Evolutionary conservation across 139 green algal species (phyloP), one percentile per base, ranked within the genome.

Genomic region (Chlorella vulgaris): DNA sequence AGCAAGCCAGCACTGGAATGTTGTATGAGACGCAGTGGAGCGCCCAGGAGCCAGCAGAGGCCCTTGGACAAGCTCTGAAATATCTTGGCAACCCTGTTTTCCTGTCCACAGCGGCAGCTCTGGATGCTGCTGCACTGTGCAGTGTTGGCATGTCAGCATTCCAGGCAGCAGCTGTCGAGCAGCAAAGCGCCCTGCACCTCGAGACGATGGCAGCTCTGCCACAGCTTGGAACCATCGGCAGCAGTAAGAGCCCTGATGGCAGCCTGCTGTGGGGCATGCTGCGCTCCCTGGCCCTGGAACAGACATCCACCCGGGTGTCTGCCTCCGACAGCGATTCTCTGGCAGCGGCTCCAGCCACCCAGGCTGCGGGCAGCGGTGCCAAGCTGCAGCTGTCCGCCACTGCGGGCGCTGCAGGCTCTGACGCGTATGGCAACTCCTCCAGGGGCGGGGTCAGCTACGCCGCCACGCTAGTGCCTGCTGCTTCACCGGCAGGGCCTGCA

Each of bases 211-310:
- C 62, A 3, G 40, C 62, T 26, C 78, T 78, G 51, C 78, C 68
- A 4, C 73, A 69, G 51, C 73, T 79, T 4, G 62, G 50, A 33
- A 26, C 2, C 5, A 2, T 2, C 24, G n/a, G 13, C 21, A 65
- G 40, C 36, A 21, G 36, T 62, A 35, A 36, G 3, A 33, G 28
- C 18, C 18, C 55, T 31, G 15, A 15, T n/a, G 8, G 7, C 28
- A 68, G 66, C 69, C 42, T 86, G 71, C 24, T 86, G 47, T 86
- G 82, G 82, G 82, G 82, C 33, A 78, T 86, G 74, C 40, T 86
- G 47, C 82, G 82, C 28, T 55, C 82, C 2, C 43, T 58, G 7
- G 62, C 74, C 19, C 35, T 73, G 47, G 82, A 86, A 53, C 35
- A 73, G 18, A 33, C 74, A 8, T 31, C 35, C 5, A n/a, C 70